Evolutionary conservation across 2,329 filamentous ascomycete genomes (phyloP).

Genomic region (Penicillium sp.): DNA sequence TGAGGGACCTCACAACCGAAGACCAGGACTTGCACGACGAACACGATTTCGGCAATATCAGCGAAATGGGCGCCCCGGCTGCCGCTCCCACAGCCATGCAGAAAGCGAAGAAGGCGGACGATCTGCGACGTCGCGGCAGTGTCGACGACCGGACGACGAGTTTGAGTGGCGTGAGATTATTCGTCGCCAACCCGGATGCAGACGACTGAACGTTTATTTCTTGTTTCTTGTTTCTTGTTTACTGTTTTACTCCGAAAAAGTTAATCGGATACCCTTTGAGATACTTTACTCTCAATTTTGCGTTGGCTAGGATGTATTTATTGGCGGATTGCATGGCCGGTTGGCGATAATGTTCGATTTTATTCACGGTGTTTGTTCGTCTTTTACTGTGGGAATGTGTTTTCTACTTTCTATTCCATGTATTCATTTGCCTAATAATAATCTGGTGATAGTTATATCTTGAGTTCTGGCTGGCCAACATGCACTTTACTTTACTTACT

Average conservation of each 20-base stretch:
- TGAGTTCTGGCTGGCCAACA: background rate
- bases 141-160: constrained; percentile 47
- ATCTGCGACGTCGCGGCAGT: constrained; percentile 44
- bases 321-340: constrained; percentile 7
- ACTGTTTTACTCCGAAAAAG: constrained; percentile 2
- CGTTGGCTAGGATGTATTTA: background rate
- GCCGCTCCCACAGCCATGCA: constrained; percentile 35
- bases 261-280: constrained; percentile 10
- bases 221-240: background rate
- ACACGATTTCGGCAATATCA: constrained; percentile 53
- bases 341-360: background rate
- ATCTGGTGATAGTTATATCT: background rate
- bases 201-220: constrained; percentile 20
- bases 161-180: constrained; percentile 45
- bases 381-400: background rate
- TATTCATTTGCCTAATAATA: background rate
- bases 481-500: too few relatives aligned
- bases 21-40: constrained; percentile 39
- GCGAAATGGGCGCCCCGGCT: constrained; percentile 47
- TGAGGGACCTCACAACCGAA: constrained; percentile 20
- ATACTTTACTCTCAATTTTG: background rate
- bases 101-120: constrained; percentile 41
- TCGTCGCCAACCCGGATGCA: constrained; percentile 47
- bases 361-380: background rate
- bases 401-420: background rate